Conservation (phyloP, 306 rosid species). For the Mucuna pruriens region DNA sequence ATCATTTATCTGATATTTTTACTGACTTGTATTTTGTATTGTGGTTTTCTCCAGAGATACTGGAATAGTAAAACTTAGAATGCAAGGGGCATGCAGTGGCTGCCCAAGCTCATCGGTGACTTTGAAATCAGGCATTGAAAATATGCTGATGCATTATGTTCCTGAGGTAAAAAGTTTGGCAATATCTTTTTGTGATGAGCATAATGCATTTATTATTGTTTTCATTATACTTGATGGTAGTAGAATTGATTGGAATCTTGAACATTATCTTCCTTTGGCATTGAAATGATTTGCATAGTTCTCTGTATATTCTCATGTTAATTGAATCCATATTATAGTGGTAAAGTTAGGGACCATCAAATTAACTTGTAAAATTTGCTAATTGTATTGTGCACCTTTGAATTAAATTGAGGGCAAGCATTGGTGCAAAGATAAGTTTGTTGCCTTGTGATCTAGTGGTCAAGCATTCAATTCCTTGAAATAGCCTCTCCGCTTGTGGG, state of each 20-base stretch:
- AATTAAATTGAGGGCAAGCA: neutral
- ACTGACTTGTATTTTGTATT: neutral
- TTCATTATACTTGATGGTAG: neutral
- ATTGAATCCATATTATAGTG: neutral
- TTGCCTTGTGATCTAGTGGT: neutral
- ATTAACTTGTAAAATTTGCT: neutral
- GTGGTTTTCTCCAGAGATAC: conserved; percentile 66
- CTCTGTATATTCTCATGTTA: neutral
- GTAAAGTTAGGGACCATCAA: neutral
- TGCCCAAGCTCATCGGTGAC: conserved; percentile 99
- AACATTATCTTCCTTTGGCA: neutral
- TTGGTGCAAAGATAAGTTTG: neutral
- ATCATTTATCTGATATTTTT: neutral
- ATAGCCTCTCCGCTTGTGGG: neutral
- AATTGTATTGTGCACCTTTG: conserved; percentile 6
- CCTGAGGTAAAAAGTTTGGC: conserved; percentile 75
- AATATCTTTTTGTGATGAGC: conserved; percentile 25
- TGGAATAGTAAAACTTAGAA: conserved; percentile 79
- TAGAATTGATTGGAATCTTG: conserved; percentile 2
- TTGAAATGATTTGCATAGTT: conserved; percentile 8
- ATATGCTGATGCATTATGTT: conserved; percentile 98
- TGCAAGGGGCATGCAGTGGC: conserved; percentile 99
- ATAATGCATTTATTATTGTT: conserved; percentile 19
- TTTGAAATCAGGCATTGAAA: conserved; percentile 96
- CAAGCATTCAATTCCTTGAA: neutral